phyloP scores from a whole-genome alignment of 257 asterid genomes.

The Solanum appendiculatum region DNA sequence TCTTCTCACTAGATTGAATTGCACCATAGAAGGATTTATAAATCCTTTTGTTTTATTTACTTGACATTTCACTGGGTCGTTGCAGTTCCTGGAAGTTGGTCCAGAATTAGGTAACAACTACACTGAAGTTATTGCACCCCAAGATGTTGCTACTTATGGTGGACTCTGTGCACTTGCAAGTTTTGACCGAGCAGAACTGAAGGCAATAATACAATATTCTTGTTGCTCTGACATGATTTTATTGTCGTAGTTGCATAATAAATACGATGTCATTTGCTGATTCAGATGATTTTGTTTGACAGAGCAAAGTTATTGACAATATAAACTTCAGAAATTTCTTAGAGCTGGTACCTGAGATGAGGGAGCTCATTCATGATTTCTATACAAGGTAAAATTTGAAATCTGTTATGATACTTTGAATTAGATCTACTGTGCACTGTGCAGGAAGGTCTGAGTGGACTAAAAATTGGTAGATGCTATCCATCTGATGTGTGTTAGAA shows the following conservation, averaged over 20 bases:
- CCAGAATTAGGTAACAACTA: conserved; percentile 74
- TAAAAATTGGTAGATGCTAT: neutral
- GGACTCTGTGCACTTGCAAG: conserved; percentile 98
- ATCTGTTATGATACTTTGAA: neutral
- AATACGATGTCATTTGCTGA: neutral
- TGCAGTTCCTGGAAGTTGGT: conserved; percentile 88
- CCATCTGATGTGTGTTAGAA: neutral
- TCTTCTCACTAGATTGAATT: neutral
- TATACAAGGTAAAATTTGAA: conserved; percentile 59
- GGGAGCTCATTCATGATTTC: conserved; percentile 94
- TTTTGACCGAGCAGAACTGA: conserved; percentile 88
- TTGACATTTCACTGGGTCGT: neutral
- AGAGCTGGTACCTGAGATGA: conserved; percentile 90
- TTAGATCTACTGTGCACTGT: neutral
- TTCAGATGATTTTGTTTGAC: conserved; percentile 14
- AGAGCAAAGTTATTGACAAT: conserved; percentile 98
- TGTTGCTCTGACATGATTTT: neutral
- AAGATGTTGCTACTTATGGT: conserved; percentile 97
- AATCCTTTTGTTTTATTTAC: neutral
- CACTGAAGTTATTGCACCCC: conserved; percentile 82
- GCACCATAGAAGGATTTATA: neutral
- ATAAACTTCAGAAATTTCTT: conserved; percentile 73
- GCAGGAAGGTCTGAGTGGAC: neutral
- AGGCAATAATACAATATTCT: conserved; percentile 31
- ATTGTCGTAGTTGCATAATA: neutral